Conservation (phyloP, 176 grass and related monocot species). For the Metroxylon sagu region DNA sequence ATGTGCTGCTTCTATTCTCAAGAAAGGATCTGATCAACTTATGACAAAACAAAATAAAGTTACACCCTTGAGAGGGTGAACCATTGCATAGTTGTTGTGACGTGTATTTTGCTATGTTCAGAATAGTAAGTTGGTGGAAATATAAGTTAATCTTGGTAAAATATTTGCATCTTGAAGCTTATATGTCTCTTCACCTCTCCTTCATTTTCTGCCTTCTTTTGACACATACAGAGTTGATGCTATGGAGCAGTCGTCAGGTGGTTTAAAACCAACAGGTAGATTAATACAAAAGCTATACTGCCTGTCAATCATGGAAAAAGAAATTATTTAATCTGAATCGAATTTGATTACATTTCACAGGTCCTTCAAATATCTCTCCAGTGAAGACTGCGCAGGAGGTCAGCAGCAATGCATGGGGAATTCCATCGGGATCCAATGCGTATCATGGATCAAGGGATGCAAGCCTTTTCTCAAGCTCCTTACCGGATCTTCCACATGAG, state of each 20-base stretch:
- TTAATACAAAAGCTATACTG: not conserved
- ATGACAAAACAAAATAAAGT: too few species aligned
- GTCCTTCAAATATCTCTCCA: slow-evolving; percentile 22
- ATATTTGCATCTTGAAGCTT: not conserved
- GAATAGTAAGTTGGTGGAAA: too few species aligned
- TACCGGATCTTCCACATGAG: slow-evolving; percentile 63
- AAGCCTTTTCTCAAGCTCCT: slow-evolving; percentile 79
- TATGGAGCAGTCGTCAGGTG: slow-evolving; percentile 32
- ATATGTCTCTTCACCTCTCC: not conserved
- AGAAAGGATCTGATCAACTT: too few species aligned
- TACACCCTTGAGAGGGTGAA: too few species aligned
- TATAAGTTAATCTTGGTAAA: too few species aligned
- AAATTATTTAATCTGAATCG: not conserved
- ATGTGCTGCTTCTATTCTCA: too few species aligned
- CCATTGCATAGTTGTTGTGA: too few species aligned
- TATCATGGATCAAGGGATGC: slow-evolving; percentile 34
- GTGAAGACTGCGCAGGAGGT: slow-evolving; percentile 21
- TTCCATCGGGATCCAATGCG: not conserved
- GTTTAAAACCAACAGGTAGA: slow-evolving; percentile 31
- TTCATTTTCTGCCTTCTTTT: not conserved
- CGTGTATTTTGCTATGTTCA: too few species aligned
- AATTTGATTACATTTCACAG: slow-evolving; percentile 3
- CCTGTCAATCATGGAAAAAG: not conserved
- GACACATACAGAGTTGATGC: not conserved
- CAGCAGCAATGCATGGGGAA: slow-evolving; percentile 29